Evolutionary conservation across 2,329 filamentous ascomycete genomes (phyloP).

Genomic region (Lasiodiplodia hormozganensis): DNA sequence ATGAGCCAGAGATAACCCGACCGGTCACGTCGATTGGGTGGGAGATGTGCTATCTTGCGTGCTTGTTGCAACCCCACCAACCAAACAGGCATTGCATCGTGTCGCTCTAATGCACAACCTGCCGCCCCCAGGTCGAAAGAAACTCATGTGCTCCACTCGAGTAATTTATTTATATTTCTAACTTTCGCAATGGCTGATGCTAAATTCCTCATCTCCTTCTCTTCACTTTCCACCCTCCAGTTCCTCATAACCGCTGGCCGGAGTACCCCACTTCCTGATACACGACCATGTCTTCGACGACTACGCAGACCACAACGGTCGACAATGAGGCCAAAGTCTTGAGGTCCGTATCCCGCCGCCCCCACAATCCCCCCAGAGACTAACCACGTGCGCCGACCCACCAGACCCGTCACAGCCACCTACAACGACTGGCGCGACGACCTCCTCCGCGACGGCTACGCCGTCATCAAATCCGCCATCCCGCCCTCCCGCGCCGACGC

Average conservation of each 20-base stretch:
- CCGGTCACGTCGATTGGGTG: neutral
- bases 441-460: conserved; percentile 51
- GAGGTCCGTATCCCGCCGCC: neutral
- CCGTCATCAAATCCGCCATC: conserved; percentile 51
- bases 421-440: conserved; percentile 52
- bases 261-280: conserved; percentile 6
- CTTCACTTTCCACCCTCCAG: neutral
- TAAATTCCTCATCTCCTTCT: neutral
- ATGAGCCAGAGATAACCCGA: conserved; percentile 16
- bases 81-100: conserved; percentile 13
- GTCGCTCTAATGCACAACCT: neutral
- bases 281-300: conserved; percentile 8
- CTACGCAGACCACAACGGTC: neutral
- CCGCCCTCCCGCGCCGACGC: conserved; percentile 47
- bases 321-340: conserved; percentile 4
- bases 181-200: neutral
- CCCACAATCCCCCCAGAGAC: neutral
- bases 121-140: neutral
- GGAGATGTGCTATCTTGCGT: conserved; percentile 21
- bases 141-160: neutral
- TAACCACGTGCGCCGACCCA: neutral
- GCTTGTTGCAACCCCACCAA: conserved; percentile 8
- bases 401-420: conserved; percentile 12
- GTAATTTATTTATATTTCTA: neutral
- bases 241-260: neutral